Percentiles rank a stretch among this genome's conserved stretches.
phyloP scores from a whole-genome alignment of 345 rosid genomes.

The Capsella bursapastoris region DNA sequence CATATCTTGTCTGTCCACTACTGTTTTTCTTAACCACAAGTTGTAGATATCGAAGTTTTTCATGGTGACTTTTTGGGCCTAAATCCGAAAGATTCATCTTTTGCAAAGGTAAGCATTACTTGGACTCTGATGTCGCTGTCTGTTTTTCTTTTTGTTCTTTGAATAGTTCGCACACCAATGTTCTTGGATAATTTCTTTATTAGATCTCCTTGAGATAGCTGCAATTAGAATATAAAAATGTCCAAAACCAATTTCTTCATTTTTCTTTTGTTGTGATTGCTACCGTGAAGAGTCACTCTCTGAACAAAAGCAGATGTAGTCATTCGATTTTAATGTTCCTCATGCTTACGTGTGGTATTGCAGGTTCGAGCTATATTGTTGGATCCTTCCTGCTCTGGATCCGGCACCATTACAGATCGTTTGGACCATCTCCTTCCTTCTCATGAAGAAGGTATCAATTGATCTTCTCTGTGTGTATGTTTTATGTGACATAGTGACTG shows the following conservation, averaged over 20 bases:
- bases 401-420: conserved; percentile 82
- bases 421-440: conserved; percentile 95
- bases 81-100: conserved; percentile 62
- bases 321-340: conserved; percentile 6
- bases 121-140: conserved; percentile 3
- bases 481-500: conserved; percentile 18
- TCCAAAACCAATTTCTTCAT: not conserved
- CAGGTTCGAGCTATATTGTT: conserved; percentile 85
- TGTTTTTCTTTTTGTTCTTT: not conserved
- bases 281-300: conserved; percentile 1
- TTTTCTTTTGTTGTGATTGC: not conserved
- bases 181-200: not conserved
- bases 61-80: conserved; percentile 73
- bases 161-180: not conserved
- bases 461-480: conserved; percentile 10
- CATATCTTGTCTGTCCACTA: not conserved
- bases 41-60: conserved; percentile 51
- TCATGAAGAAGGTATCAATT: conserved; percentile 49
- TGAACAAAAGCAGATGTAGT: conserved; percentile 11
- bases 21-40: conserved; percentile 47
- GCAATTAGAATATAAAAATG: not conserved
- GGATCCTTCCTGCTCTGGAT: conserved; percentile 98
- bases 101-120: conserved; percentile 57
- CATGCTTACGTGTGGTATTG: conserved; percentile 15
- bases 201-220: conserved; percentile 14